Conservation (phyloP, 2,329 filamentous ascomycete genomes). For the Gaeumannomyces tritici region DNA sequence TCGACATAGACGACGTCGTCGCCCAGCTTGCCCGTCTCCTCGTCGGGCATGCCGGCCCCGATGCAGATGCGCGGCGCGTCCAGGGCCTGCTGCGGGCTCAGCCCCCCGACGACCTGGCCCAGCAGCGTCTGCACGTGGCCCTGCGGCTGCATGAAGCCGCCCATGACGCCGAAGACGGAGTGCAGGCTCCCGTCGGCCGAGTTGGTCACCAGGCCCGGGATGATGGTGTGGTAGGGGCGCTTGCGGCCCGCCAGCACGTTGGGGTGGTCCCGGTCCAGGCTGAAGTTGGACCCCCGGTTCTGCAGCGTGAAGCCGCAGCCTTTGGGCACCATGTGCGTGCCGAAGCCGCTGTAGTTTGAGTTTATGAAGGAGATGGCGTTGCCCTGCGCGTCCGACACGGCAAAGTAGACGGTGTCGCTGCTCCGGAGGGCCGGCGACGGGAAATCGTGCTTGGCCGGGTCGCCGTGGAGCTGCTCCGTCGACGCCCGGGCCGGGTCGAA, state of each 20-base stretch:
- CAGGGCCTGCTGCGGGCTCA: conserved; percentile 74
- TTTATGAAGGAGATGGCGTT: conserved; percentile 95
- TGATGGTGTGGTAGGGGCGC: conserved; percentile 92
- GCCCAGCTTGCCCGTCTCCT: conserved; percentile 35
- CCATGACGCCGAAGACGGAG: conserved; percentile 88
- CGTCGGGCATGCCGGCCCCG: conserved; percentile 54
- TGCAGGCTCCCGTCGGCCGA: conserved; percentile 61
- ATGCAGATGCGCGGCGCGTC: conserved; percentile 85
- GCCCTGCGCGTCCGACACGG: conserved; percentile 68
- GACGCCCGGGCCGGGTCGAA: conserved; percentile 53
- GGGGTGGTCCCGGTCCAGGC: conserved; percentile 58
- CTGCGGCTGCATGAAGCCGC: conserved; percentile 94
- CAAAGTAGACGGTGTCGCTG: conserved; percentile 90
- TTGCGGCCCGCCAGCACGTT: conserved; percentile 74
- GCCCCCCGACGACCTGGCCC: conserved; percentile 73
- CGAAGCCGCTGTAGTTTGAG: conserved; percentile 81
- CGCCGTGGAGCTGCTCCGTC: conserved; percentile 55
- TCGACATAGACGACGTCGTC: conserved; percentile 67
- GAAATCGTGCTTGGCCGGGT: conserved; percentile 25
- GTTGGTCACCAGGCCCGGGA: conserved; percentile 80
- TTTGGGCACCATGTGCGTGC: conserved; percentile 73
- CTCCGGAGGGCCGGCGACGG: conserved; percentile 26
- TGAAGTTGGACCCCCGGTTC: conserved; percentile 82
- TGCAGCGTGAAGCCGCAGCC: conserved; percentile 86
- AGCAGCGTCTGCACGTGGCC: conserved; percentile 87